Base-by-base conservation (phyloP, 495 filamentous ascomycete species). In the Podospora pseudocomata region DNA sequence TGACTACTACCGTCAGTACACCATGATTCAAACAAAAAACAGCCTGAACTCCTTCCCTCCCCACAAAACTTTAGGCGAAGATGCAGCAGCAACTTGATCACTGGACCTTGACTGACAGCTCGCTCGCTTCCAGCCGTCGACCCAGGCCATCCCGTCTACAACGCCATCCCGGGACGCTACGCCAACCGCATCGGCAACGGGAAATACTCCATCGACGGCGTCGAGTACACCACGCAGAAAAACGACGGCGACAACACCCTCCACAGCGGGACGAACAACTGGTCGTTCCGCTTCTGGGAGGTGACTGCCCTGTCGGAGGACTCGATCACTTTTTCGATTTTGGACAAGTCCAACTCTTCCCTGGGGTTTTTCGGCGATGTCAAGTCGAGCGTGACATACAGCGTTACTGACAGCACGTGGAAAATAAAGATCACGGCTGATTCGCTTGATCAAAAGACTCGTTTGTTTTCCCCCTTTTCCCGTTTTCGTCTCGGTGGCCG, bases 281-380 rank as follows among this genome's bases (percentile, higher is more conserved):
- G 86, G 86, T 86, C 83, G 26, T 86, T 76, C 70, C 80, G 84
- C 27, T 73, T 75, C 27, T 86, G 82, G 77, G 83, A 86, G 62
- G 83, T 85, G 61, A 81, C 77, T 49, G 87, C 87, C 4, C 79
- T 88, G 16, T 76, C 83, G 77, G 53, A 81, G 78, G 80, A 87
- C 78, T 90, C 88, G 16, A 90, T 96, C 77, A 95, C 92, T 44
- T 96, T 96, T 79, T 85, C 85, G 57, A 82, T 96, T 69, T 77
- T 86, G 19, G 92, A 96, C 75, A 77, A 78, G 55, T 79, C 76
- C 70, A 83, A 88, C 74, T 91, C 86, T 23, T 87, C 86, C 4
- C 77, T 87, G 73, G 87, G 89, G 44, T 92, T 96, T 81, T 88
- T 90, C 3, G 92, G 92, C 32, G 80, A 86, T 32, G 88, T 96